Percentiles rank a stretch among this genome's conserved stretches.
Evolutionary conservation across 1,284 basidiomycete species (phyloP).

Genomic region (Clitocybe nebularis): DNA sequence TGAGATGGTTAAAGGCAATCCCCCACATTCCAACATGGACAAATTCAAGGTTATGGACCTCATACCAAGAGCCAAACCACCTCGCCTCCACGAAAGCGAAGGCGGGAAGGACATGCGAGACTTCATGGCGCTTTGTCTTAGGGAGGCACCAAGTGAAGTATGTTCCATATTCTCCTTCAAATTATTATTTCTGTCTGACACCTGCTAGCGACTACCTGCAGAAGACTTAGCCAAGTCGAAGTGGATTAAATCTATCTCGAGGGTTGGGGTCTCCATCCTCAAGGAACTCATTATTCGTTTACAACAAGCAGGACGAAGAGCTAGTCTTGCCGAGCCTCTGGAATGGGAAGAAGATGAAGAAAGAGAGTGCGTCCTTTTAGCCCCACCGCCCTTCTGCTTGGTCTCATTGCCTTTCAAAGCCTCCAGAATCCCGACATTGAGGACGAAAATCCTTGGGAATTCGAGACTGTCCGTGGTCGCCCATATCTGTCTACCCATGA

Average conservation of each 20-base stretch:
- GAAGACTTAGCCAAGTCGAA: constrained; percentile 90
- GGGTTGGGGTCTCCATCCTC: constrained; percentile 68
- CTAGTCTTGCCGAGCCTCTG: constrained; percentile 72
- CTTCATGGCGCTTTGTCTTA: constrained; percentile 84
- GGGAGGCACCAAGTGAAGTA: constrained; percentile 80
- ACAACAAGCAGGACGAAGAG: constrained; percentile 76
- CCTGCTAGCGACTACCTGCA: constrained; percentile 71
- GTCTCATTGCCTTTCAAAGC: constrained; percentile 19
- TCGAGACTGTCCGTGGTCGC: constrained; percentile 64
- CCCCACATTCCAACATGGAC: constrained; percentile 83
- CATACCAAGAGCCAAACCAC: constrained; percentile 86
- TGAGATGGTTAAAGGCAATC: constrained; percentile 93
- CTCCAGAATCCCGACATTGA: constrained; percentile 28
- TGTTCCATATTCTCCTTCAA: constrained; percentile 22
- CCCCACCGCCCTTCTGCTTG: background rate
- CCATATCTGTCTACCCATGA: constrained; percentile 25
- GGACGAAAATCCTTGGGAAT: constrained; percentile 68
- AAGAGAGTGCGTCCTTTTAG: constrained; percentile 38
- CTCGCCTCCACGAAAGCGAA: constrained; percentile 74
- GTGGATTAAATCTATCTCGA: constrained; percentile 71
- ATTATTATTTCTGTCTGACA: constrained; percentile 10
- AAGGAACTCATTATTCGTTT: constrained; percentile 82
- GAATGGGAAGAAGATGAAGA: constrained; percentile 68
- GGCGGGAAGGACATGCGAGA: constrained; percentile 85
- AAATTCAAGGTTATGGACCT: constrained; percentile 89